Conservation (phyloP, 139 green algal genomes). For the Monoraphidium neglectum region DNA sequence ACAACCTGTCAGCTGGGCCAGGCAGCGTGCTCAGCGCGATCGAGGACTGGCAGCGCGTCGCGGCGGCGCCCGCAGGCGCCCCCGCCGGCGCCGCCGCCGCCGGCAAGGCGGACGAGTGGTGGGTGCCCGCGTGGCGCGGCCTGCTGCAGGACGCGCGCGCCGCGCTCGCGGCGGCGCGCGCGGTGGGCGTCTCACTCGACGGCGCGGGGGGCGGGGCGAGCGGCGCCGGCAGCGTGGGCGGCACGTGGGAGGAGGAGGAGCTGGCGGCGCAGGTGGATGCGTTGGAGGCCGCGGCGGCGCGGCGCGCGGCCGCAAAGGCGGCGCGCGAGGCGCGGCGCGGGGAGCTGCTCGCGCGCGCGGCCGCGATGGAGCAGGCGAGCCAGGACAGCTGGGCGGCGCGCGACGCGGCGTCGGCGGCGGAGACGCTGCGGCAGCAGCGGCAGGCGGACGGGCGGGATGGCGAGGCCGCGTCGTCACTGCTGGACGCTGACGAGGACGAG, state of each 20-base stretch:
- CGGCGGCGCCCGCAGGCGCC: background rate
- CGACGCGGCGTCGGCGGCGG: background rate
- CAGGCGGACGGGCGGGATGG: background rate
- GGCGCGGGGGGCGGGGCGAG: background rate
- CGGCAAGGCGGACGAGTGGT: background rate
- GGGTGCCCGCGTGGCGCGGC: slow-evolving; percentile 4
- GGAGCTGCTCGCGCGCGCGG: background rate
- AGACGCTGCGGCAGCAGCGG: background rate
- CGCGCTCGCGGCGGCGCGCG: background rate
- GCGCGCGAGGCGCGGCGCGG: background rate
- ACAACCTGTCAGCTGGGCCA: background rate
- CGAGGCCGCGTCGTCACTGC: background rate
- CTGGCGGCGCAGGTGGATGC: background rate
- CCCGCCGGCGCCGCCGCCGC: background rate
- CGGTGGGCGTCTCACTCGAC: background rate
- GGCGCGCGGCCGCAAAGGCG: background rate
- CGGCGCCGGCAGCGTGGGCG: background rate
- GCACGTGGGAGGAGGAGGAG: background rate
- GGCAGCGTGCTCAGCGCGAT: slow-evolving; percentile 2
- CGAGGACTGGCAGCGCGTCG: background rate
- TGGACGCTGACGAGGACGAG: background rate
- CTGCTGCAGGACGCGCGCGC: slow-evolving; percentile 2
- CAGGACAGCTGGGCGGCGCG: background rate
- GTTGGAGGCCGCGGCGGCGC: background rate
- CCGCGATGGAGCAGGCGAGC: background rate